A percentile compares a stretch with the other conserved stretches of the same genome.
Conservation (phyloP, 805 yeast genomes). For the Yamadazyma nakazawae region DNA sequence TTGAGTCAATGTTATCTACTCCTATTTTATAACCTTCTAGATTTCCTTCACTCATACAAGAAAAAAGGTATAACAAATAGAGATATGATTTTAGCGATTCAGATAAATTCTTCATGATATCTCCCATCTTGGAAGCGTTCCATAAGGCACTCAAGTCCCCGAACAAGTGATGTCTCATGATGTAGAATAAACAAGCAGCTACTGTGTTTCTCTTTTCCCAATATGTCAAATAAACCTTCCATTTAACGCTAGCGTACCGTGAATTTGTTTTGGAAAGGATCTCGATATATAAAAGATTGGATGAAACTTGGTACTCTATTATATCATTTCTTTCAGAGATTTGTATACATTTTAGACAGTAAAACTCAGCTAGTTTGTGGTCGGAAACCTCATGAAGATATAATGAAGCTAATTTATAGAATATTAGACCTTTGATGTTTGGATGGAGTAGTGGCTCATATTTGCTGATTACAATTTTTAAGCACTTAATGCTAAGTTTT, state of each 20-base stretch:
- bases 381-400: constrained; percentile 42
- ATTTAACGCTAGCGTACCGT: not conserved
- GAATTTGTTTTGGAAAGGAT: not conserved
- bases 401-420: constrained; percentile 34
- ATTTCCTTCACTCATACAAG: not conserved
- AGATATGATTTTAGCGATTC: not conserved
- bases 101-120: not conserved
- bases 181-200: not conserved
- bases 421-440: constrained; percentile 27
- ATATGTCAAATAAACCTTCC: not conserved
- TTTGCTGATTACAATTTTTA: constrained; percentile 28
- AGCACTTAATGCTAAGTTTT: constrained; percentile 34
- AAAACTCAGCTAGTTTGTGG: constrained; percentile 34
- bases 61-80: not conserved
- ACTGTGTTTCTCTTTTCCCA: not conserved
- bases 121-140: not conserved
- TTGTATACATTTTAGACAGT: constrained; percentile 2
- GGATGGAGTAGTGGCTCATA: constrained; percentile 30
- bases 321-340: constrained; percentile 2
- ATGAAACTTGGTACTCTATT: not conserved
- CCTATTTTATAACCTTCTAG: not conserved
- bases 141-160: not conserved
- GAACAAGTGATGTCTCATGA: not conserved
- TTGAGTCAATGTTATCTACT: not conserved
- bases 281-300: not conserved